Percentiles rank a stretch among this genome's conserved stretches.
These are phyloP conservation scores for Artemisia princeps DNA, from an alignment of 140 eudicot species.

Conservation along the genomic window DNA sequence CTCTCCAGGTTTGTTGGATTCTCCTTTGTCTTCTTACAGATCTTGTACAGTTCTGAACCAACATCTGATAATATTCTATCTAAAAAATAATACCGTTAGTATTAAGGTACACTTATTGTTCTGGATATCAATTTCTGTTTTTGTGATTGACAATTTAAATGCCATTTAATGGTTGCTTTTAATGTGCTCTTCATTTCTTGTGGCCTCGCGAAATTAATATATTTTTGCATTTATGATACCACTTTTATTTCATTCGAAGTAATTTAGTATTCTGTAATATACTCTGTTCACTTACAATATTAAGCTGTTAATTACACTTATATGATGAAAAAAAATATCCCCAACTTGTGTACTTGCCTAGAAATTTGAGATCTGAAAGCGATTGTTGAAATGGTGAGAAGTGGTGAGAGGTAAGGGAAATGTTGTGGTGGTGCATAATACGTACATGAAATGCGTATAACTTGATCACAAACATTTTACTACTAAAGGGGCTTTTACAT, in stretches of 20 bases:
- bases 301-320: not conserved
- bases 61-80: not conserved
- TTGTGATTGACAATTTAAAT: not conserved
- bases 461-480: conserved; percentile 10
- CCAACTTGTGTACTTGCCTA: conserved; percentile 6
- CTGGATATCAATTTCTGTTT: conserved; percentile 7
- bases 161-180: not conserved
- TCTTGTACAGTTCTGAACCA: not conserved
- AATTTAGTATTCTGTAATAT: not conserved
- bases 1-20: conserved; percentile 87
- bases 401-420: not conserved
- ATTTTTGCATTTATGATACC: not conserved
- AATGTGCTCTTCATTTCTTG: no score
- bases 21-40: not conserved
- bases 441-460: not conserved
- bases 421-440: not conserved
- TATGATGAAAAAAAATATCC: not conserved
- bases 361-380: not conserved
- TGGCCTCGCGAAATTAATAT: not conserved
- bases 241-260: not conserved
- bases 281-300: not conserved
- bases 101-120: not conserved
- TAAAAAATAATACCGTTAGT: not conserved
- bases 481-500: not conserved
- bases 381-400: not conserved